Base-by-base conservation (phyloP, 2,329 filamentous ascomycete genomes). In the Colletotrichum shisoi region DNA sequence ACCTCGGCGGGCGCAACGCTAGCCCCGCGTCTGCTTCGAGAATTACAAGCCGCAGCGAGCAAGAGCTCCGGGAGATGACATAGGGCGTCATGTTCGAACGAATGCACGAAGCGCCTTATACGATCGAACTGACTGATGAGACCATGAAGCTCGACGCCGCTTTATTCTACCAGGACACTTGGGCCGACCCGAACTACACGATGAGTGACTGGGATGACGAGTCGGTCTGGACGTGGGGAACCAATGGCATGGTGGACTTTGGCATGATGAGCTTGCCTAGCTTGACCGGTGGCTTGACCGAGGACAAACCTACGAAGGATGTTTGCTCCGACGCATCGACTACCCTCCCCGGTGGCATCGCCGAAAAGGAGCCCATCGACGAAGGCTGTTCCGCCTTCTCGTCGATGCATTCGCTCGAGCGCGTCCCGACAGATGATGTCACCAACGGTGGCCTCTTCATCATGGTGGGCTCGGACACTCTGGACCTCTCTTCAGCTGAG, bases 41-140 rank as follows among this genome's bases (percentile, higher is more conserved):
- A 42, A 34, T 65, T 57, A 57, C 54, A 60, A 53, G 45, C 71
- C 76, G 72, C 69, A 74, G 73, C 69, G 78, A 81, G 62, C 76
- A 81, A 71, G 80, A 82, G 74, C 76, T 82, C 73, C 75, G 76
- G 71, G 79, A 82, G 73, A 81, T 82, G 80, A 76, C 79, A 73
- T 82, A 82, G 79, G 73, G 76, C 71, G 77, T 78, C 79, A 78
- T 79, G 71, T 77, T 72, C 71, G 73, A 68, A 69, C 69, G 62
- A 70, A 73, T 64, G 72, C 69, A 67, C 40, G 67, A 74, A 54
- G 67, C 70, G 62, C 77, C 76, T 42, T 80, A 79, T 67, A 63
- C 39, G 12, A 53, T 63, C 46, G 53, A 67, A 44, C 39, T 58
- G 37, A 49, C 39, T 11, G 52, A 49, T 21, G n/a, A 46, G 17